Base-by-base conservation (phyloP, 2,329 filamentous ascomycete genomes). In the Scedosporium boydii region DNA sequence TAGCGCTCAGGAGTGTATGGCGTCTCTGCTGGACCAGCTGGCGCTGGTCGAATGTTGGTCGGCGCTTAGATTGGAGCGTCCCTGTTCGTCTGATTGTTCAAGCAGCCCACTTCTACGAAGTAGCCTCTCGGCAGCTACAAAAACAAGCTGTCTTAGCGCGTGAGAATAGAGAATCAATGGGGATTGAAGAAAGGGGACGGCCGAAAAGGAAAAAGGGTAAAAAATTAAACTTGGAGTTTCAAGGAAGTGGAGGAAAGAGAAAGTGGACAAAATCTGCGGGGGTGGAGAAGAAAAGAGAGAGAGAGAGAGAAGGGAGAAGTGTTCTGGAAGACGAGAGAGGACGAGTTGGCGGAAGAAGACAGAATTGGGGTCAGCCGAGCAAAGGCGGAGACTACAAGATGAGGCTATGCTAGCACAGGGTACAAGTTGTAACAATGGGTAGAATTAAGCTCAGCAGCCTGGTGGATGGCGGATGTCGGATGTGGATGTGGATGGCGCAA, bases 311-410 rank as follows among this genome's bases (percentile, higher is more conserved):
- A 29, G 16, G n/a, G 44, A 55, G 12, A 55, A 59, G 73, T 72
- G 65, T 70, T 73, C 59, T 72, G 69, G 26, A 71, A 65, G 34
- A 69, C 68, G 21, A 78, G 78, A 2, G 78, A 80, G 23, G 72
- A 69, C 51, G 75, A 75, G 69, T 67, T 73, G 66, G 29, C 74
- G 75, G 58, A 67, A 73, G 48, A 53, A 26, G 21, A 53, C n/a
- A 53, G 21, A 6, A 27, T 14, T 27, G 21, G 18, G 51, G 51
- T 27, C 51, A 55, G 44, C 44, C 44, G 44, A 48, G 44, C 18
- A 21, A 48, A 48, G 51, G 51, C 18, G 51, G 51, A 55, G 51
- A 27, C 21, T 38, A 3, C 2, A 4, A 38, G 51, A 12, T 55
- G 51, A 55, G 51, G 51, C 51, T 55, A 55, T 55, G 51, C 51